These are phyloP conservation scores for Shiraia sp. DNA, from an alignment of 2,329 filamentous ascomycete species.

Conservation along the genomic window DNA sequence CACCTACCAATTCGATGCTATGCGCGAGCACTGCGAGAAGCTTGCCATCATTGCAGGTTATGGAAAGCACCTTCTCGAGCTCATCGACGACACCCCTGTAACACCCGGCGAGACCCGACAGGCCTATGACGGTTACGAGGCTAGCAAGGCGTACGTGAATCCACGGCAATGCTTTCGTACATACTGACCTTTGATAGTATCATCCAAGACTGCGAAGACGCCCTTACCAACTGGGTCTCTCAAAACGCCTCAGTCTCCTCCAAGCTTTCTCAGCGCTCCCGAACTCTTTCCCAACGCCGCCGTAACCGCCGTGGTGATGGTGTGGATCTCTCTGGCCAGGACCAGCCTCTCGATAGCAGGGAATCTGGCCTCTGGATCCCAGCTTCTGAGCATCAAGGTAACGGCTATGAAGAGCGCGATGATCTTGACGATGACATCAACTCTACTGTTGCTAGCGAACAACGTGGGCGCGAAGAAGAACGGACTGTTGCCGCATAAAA, in stretches of 20 bases:
- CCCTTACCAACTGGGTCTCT: conserved; percentile 94
- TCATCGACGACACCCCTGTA: conserved; percentile 94
- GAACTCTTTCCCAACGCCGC: conserved; percentile 83
- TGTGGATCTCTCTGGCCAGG: conserved; percentile 81
- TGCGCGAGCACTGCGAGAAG: conserved; percentile 97
- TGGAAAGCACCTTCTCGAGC: conserved; percentile 95
- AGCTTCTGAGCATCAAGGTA: conserved; percentile 67
- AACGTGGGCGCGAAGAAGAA: conserved; percentile 54
- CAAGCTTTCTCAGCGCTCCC: conserved; percentile 83
- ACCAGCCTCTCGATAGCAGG: conserved; percentile 71
- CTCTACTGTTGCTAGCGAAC: conserved; percentile 46
- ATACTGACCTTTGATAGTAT: conserved; percentile 59
- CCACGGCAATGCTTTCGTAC: neutral
- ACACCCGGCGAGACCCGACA: conserved; percentile 95
- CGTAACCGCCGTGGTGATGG: conserved; percentile 67
- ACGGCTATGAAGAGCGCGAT: conserved; percentile 68
- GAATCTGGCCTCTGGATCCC: conserved; percentile 82
- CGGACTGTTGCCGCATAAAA: conserved; percentile 39
- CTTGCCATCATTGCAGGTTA: conserved; percentile 96
- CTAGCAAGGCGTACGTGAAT: conserved; percentile 74
- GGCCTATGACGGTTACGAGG: conserved; percentile 97
- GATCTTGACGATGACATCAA: conserved; percentile 60
- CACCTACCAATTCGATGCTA: conserved; percentile 95
- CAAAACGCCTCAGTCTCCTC: conserved; percentile 86
- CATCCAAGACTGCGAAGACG: conserved; percentile 98